A percentile compares a stretch with the other conserved stretches of the same genome.
Conservation (phyloP, 1,139 yeast species). For the Zygosaccharomyces sapae region DNA sequence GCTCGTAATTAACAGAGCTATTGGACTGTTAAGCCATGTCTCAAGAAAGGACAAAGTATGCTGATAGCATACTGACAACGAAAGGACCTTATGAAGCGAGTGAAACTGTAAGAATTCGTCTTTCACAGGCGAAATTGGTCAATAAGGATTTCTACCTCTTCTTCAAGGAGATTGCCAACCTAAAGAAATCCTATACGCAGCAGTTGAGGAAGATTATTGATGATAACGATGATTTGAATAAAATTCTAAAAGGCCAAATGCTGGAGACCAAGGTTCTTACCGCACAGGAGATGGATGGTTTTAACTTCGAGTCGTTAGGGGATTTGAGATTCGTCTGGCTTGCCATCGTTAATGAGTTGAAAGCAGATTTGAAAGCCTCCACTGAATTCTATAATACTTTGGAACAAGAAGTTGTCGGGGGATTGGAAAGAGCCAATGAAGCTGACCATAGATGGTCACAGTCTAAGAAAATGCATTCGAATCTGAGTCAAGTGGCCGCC, state of each 20-base stretch:
- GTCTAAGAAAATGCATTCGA: slow-evolving; percentile 41
- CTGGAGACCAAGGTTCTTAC: slow-evolving; percentile 36
- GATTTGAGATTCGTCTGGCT: slow-evolving; percentile 56
- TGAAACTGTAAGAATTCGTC: slow-evolving; percentile 45
- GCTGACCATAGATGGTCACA: slow-evolving; percentile 51
- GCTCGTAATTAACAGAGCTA: background rate
- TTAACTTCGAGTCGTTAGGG: slow-evolving; percentile 51
- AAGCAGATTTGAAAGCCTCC: slow-evolving; percentile 50
- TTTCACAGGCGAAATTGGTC: slow-evolving; percentile 44
- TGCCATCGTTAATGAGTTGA: slow-evolving; percentile 49
- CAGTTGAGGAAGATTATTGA: slow-evolving; percentile 49
- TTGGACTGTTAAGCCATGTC: slow-evolving; percentile 17
- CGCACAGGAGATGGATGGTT: slow-evolving; percentile 36
- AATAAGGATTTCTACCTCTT: slow-evolving; percentile 51
- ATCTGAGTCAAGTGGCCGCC: slow-evolving; percentile 41
- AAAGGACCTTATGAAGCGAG: slow-evolving; percentile 48
- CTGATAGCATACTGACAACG: slow-evolving; percentile 44
- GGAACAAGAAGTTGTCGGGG: slow-evolving; percentile 54
- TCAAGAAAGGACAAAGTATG: slow-evolving; percentile 41
- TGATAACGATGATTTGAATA: slow-evolving; percentile 42
- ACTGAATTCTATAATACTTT: slow-evolving; percentile 50
- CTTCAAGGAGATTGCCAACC: slow-evolving; percentile 50
- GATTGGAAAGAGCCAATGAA: slow-evolving; percentile 49
- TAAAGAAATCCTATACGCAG: slow-evolving; percentile 48
- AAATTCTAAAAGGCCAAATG: slow-evolving; percentile 35